Conservation (phyloP, 495 filamentous ascomycete genomes). For the Hypoxylon trugodes region DNA sequence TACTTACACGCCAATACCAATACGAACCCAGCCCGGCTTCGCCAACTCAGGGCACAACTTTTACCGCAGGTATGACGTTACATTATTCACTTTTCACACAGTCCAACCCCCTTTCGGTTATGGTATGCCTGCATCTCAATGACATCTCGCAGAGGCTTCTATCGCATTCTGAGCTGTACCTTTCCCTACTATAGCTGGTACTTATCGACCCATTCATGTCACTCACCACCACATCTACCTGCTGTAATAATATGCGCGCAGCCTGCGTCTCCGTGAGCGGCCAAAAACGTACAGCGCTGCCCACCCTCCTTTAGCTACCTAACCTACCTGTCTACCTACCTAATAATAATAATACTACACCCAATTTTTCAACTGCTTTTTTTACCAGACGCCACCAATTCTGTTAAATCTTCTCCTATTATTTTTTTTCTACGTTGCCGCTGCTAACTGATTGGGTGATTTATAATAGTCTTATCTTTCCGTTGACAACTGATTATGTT, state of each 20-base stretch:
- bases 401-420: background rate
- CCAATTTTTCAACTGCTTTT: background rate
- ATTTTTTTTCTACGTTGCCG: slow-evolving; percentile 7
- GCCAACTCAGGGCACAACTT: background rate
- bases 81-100: slow-evolving; percentile 24
- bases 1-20: too few relatives aligned
- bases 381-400: background rate
- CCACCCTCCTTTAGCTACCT: slow-evolving; percentile 1
- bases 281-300: slow-evolving; percentile 12
- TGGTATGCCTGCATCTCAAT: slow-evolving; percentile 25
- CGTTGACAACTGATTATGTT: slow-evolving; percentile 12
- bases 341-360: background rate
- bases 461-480: slow-evolving; percentile 1
- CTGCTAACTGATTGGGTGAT: slow-evolving; percentile 15
- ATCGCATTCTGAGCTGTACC: slow-evolving; percentile 20
- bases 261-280: slow-evolving; percentile 2
- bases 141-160: slow-evolving; percentile 30
- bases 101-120: slow-evolving; percentile 36
- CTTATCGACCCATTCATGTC: slow-evolving; percentile 26
- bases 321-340: background rate
- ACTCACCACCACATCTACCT: too few relatives aligned
- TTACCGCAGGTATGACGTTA: slow-evolving; percentile 39
- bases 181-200: background rate
- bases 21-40: background rate
- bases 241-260: slow-evolving; percentile 7